Evolutionary conservation across 1,139 yeast species (phyloP).

Genomic region (Trichomonascaceae sp.): DNA sequence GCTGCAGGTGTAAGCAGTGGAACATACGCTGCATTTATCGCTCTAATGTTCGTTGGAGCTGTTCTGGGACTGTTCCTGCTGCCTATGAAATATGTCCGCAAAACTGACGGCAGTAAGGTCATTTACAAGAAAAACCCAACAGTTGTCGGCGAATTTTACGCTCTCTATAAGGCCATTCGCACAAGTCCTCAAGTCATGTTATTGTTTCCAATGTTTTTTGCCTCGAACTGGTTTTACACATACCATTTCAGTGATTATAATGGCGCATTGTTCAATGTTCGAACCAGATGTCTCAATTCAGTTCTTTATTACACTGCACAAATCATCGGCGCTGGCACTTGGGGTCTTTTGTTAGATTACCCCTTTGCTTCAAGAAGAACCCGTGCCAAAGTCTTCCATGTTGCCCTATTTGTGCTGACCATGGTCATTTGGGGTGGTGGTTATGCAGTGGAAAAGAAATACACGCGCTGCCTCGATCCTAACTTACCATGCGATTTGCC

Average conservation of each 20-base stretch:
- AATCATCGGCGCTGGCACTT: slow-evolving; percentile 48
- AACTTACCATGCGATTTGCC: slow-evolving; percentile 15
- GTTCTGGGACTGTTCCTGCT: slow-evolving; percentile 43
- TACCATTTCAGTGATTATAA: slow-evolving; percentile 55
- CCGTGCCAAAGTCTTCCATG: slow-evolving; percentile 46
- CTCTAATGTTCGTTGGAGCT: slow-evolving; percentile 46
- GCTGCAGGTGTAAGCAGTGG: slow-evolving; percentile 43
- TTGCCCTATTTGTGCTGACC: slow-evolving; percentile 36
- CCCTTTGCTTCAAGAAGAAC: slow-evolving; percentile 37
- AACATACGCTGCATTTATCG: slow-evolving; percentile 52
- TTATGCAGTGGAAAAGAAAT: slow-evolving; percentile 39
- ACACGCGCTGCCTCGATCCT: slow-evolving; percentile 31
- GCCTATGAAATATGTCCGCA: slow-evolving; percentile 46
- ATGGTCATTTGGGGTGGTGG: slow-evolving; percentile 60
- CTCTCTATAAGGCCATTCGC: slow-evolving; percentile 37
- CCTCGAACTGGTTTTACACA: slow-evolving; percentile 60
- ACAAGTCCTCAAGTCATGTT: slow-evolving; percentile 41
- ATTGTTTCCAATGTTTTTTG: slow-evolving; percentile 54
- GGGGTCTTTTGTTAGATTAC: slow-evolving; percentile 46
- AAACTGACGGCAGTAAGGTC: slow-evolving; percentile 48
- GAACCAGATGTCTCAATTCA: slow-evolving; percentile 56
- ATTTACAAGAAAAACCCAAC: slow-evolving; percentile 41
- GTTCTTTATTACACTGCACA: slow-evolving; percentile 55
- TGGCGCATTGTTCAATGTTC: slow-evolving; percentile 48
- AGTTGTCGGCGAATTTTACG: slow-evolving; percentile 41